Percentiles rank a stretch among this genome's conserved stretches.
Conservation (phyloP, 495 filamentous ascomycete genomes). For the Aspergillus homomorphus region DNA sequence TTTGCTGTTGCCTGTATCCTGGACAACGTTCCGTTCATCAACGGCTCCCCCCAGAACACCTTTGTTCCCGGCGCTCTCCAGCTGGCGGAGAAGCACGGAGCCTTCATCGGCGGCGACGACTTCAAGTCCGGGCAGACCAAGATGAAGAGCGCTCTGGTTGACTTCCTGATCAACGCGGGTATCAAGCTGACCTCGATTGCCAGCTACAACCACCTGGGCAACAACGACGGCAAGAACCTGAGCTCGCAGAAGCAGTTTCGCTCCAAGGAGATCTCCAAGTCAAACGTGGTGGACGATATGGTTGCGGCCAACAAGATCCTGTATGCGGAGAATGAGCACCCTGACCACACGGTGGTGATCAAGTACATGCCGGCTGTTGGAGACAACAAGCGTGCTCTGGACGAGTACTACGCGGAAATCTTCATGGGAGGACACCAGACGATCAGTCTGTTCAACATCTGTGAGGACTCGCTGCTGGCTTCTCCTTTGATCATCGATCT, state of each 20-base stretch:
- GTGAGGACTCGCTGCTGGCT: slow-evolving; percentile 97
- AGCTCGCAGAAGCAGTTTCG: slow-evolving; percentile 97
- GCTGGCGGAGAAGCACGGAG: slow-evolving; percentile 79
- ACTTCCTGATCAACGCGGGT: slow-evolving; percentile 97
- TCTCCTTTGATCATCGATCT: slow-evolving; percentile 97
- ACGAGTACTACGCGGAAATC: slow-evolving; percentile 99
- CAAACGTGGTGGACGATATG: slow-evolving; percentile 99
- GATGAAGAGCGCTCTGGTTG: slow-evolving; percentile 98
- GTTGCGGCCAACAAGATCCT: slow-evolving; percentile 90
- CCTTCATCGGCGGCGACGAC: slow-evolving; percentile 97
- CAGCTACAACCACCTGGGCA: slow-evolving; percentile 98
- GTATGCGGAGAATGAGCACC: slow-evolving; percentile 84
- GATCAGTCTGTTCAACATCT: slow-evolving; percentile 97
- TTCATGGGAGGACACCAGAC: slow-evolving; percentile 99
- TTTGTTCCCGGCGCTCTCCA: slow-evolving; percentile 92
- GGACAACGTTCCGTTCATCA: slow-evolving; percentile 93
- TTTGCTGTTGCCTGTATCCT: slow-evolving; percentile 94
- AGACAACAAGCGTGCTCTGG: slow-evolving; percentile 97
- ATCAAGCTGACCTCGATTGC: slow-evolving; percentile 99
- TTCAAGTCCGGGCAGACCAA: slow-evolving; percentile 99
- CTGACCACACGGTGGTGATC: slow-evolving; percentile 87
- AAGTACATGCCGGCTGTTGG: slow-evolving; percentile 99
- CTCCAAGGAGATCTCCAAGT: slow-evolving; percentile 99
- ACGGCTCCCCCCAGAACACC: slow-evolving; percentile 98
- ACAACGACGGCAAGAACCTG: slow-evolving; percentile 98